Conservation (phyloP, 345 rosid species). For the Pistacia vera region DNA sequence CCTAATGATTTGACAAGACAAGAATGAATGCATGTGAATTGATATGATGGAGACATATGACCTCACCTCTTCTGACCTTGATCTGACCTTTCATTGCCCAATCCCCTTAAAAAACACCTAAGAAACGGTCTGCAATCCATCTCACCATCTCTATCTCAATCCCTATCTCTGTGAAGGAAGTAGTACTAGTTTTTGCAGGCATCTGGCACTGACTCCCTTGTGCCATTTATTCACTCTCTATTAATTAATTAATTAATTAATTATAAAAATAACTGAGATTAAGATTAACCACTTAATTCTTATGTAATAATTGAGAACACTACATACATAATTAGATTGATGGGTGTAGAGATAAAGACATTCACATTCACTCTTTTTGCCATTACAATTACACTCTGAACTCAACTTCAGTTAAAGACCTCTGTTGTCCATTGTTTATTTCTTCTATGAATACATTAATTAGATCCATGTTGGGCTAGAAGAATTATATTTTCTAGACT, state of each 20-base stretch:
- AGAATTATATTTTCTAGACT: too few species aligned
- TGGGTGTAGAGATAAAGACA: neutral
- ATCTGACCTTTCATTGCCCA: conserved; percentile 39
- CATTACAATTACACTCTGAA: conserved; percentile 10
- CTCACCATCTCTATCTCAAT: conserved; percentile 12
- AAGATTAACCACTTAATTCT: neutral
- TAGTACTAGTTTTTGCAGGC: neutral
- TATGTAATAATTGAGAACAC: too few species aligned
- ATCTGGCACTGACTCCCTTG: conserved; percentile 47
- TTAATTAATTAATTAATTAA: too few species aligned
- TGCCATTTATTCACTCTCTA: conserved; percentile 22
- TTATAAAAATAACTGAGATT: too few species aligned
- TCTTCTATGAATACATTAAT: neutral
- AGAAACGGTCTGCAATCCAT: conserved; percentile 19
- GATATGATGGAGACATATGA: conserved; percentile 47
- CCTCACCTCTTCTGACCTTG: conserved; percentile 44
- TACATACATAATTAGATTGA: too few species aligned
- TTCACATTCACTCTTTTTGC: conserved; percentile 31
- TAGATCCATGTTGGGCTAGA: too few species aligned
- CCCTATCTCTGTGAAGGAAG: too few species aligned
- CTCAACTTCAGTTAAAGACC: conserved; percentile 30
- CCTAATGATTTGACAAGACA: conserved; percentile 57
- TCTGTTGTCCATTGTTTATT: neutral
- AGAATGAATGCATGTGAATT: conserved; percentile 38
- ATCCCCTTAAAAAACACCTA: neutral